These are phyloP conservation scores for Endocalyx cinctus DNA, from an alignment of 2,329 filamentous ascomycete genomes.

Conservation along the genomic window DNA sequence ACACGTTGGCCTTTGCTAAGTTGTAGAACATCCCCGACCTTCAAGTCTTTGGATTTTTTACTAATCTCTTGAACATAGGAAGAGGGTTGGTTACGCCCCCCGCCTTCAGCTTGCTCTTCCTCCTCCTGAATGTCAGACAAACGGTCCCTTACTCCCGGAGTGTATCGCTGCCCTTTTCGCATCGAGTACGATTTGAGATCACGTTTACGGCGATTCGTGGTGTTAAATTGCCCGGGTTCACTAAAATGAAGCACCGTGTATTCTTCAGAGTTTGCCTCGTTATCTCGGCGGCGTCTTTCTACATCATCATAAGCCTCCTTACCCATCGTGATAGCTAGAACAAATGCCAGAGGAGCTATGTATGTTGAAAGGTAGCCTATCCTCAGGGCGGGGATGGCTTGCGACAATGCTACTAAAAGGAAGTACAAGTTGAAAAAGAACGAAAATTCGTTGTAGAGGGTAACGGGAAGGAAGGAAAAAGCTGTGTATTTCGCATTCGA, in stretches of 20 bases:
- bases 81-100: conserved; percentile 37
- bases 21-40: conserved; percentile 93
- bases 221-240: conserved; percentile 39
- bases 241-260: conserved; percentile 75
- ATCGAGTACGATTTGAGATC: conserved; percentile 43
- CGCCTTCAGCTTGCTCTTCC: conserved; percentile 48
- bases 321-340: conserved; percentile 84
- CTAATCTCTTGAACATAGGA: conserved; percentile 60
- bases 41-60: conserved; percentile 82
- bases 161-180: conserved; percentile 34
- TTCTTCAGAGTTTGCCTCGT: conserved; percentile 88
- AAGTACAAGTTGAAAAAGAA: conserved; percentile 99
- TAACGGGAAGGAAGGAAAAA: conserved; percentile 88
- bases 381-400: conserved; percentile 80
- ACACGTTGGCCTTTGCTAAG: conserved; percentile 88
- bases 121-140: conserved; percentile 67
- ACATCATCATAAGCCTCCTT: conserved; percentile 97
- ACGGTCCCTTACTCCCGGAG: conserved; percentile 34
- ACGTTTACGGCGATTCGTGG: conserved; percentile 32
- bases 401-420: conserved; percentile 87
- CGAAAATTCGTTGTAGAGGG: conserved; percentile 97
- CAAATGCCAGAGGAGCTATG: conserved; percentile 85
- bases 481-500: conserved; percentile 98
- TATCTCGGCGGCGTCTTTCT: conserved; percentile 76
- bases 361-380: conserved; percentile 97